These are phyloP conservation scores for Auricularia heimuer DNA, from an alignment of 768 basidiomycete species.

Conservation along the genomic window DNA sequence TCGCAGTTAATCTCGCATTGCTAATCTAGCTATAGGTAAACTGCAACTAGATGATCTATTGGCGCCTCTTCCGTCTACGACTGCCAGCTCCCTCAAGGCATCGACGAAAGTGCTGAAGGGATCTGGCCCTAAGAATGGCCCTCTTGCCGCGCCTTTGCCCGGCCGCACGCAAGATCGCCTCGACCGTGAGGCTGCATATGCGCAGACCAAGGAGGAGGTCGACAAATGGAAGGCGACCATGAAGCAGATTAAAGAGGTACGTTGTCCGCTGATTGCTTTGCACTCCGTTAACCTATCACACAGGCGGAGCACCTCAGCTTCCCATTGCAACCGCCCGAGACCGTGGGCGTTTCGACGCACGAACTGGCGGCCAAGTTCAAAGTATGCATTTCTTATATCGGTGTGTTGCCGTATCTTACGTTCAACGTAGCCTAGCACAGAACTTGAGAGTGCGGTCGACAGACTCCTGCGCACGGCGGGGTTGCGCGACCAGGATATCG, in stretches of 20 bases:
- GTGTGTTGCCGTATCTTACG: neutral
- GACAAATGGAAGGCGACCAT: conserved; percentile 91
- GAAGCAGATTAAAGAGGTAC: conserved; percentile 81
- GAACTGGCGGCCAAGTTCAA: conserved; percentile 80
- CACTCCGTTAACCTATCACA: conserved; percentile 4
- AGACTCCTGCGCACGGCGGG: conserved; percentile 72
- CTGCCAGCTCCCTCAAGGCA: conserved; percentile 54
- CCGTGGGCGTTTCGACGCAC: conserved; percentile 52
- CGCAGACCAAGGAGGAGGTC: conserved; percentile 84
- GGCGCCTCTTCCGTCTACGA: conserved; percentile 55
- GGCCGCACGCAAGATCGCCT: conserved; percentile 80
- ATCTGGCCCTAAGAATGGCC: conserved; percentile 42
- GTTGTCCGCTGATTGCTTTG: conserved; percentile 7
- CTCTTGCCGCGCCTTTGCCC: conserved; percentile 76
- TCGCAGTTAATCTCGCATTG: neutral
- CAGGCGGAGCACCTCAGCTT: conserved; percentile 84
- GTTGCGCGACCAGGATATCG: conserved; percentile 72
- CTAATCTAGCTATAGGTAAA: conserved; percentile 27
- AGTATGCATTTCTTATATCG: conserved; percentile 28
- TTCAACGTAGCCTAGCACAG: conserved; percentile 58
- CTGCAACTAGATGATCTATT: conserved; percentile 68
- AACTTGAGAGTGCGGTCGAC: conserved; percentile 77
- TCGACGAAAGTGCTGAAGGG: conserved; percentile 53
- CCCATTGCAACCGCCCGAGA: conserved; percentile 59
- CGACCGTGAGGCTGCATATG: conserved; percentile 90